These are phyloP conservation scores for Seminavis robusta DNA, from an alignment of 108 stramenopile genomes.

Conservation along the genomic window DNA sequence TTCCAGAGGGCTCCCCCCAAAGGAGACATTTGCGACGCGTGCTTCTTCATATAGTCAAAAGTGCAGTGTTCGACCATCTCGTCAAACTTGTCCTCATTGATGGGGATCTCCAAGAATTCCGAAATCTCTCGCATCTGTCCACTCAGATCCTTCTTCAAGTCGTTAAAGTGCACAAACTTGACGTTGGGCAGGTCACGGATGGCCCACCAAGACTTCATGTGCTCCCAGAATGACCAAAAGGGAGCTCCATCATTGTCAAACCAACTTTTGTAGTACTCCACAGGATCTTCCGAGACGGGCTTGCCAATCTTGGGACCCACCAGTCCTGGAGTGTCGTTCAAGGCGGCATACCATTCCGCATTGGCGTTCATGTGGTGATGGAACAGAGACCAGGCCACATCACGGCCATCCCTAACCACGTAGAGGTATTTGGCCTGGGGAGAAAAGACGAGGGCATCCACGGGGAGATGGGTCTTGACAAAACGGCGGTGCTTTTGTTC, in stretches of 20 bases:
- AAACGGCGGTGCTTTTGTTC: too few relatives aligned
- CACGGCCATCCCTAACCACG: neutral
- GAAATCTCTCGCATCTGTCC: neutral
- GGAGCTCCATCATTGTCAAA: neutral
- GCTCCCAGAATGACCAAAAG: constrained; percentile 1
- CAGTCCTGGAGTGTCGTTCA: neutral
- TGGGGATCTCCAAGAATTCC: neutral
- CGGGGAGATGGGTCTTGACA: constrained; percentile 4
- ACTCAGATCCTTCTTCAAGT: neutral
- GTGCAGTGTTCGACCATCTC: constrained; percentile 7
- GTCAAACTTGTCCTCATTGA: neutral
- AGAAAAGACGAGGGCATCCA: constrained; percentile 2
- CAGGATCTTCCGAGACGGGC: neutral
- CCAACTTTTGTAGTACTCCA: neutral
- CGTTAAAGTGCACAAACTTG: neutral
- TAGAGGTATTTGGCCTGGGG: constrained; percentile 7
- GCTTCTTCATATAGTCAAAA: neutral
- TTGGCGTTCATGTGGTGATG: neutral
- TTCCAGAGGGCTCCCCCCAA: neutral
- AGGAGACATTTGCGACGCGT: neutral
- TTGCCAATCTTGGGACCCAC: neutral
- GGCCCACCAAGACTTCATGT: neutral
- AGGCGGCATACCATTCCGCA: neutral
- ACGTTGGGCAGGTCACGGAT: constrained; percentile 3
- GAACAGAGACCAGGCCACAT: neutral